Base-by-base conservation (phyloP, 2,329 filamentous ascomycete species). In the Fusarium gaditjirri region DNA sequence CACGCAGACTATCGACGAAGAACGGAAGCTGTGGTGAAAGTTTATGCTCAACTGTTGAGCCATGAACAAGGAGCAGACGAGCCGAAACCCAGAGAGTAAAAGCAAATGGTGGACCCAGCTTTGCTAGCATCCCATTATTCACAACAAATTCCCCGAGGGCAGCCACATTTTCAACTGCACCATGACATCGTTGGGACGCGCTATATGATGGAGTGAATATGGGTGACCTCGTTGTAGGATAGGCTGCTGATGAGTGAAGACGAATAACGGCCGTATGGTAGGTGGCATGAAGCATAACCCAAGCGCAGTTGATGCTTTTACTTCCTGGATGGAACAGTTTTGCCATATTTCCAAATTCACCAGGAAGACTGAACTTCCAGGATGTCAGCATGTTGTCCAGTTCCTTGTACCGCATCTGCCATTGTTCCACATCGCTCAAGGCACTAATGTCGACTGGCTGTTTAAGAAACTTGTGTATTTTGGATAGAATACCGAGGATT, bases 71-170 rank as follows among this genome's bases (percentile, higher is more conserved):
- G 9, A 97, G 86, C 7, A 97, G 86, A 7, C 95, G 91, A 10
- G 95, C 94, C 6, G 93, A 94, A 21, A 97, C 95, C 95, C 95
- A 97, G 4, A 97, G 86, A 0, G 93, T 94, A 78, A 97, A 98
- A 7, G 94, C 94, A 79, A 97, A 97, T 0, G 94, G 94, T 1
- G 94, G 94, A 0, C 95, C 95, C 21, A 97, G 89, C 79, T 94
- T 94, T 54, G 90, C 87, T 25, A 97, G 86, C 79, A 97, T 88
- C 56, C 88, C 87, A 75, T 94, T 92, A 67, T 89, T 89, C 33
- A 93, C 88, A 17, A 97, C 94, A 76, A 94, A 94, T 68, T 93
- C 91, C 68, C 91, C 92, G 3, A 97, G 86, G 0, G 92, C 90
- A 41, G 92, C 90, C 65, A 97, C 94, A 76, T 93, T 93, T 78